Conservation (phyloP, 768 basidiomycete genomes). For the Multifurca ochricompacta region DNA sequence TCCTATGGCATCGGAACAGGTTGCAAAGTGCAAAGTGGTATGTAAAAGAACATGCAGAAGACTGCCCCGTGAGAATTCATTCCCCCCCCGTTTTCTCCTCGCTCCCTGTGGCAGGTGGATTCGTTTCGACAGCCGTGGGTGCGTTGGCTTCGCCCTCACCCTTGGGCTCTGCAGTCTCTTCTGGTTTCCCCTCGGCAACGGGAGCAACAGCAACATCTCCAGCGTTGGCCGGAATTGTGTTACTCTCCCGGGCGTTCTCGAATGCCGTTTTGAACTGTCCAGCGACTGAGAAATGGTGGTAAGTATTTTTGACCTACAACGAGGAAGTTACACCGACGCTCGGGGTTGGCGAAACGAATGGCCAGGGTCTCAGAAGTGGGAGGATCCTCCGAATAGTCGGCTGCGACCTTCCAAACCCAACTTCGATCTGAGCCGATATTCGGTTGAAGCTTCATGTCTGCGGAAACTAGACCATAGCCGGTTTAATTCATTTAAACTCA, state of each 20-base stretch:
- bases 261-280: slow-evolving; percentile 83
- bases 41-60: slow-evolving; percentile 16
- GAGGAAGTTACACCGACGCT: slow-evolving; percentile 53
- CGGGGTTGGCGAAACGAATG: slow-evolving; percentile 94
- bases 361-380: slow-evolving; percentile 93
- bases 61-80: slow-evolving; percentile 8
- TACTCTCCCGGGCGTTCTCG: slow-evolving; percentile 72
- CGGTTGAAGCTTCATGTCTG: slow-evolving; percentile 91
- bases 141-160: slow-evolving; percentile 24
- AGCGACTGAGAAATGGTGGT: slow-evolving; percentile 47
- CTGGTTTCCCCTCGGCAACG: slow-evolving; percentile 29
- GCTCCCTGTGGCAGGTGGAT: slow-evolving; percentile 24
- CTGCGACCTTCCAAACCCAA: slow-evolving; percentile 98
- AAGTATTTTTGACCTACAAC: not conserved
- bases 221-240: slow-evolving; percentile 31
- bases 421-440: slow-evolving; percentile 98
- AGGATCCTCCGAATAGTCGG: slow-evolving; percentile 88
- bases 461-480: slow-evolving; percentile 48
- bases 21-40: slow-evolving; percentile 17
- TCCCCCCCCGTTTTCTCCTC: slow-evolving; percentile 33
- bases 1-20: slow-evolving; percentile 1
- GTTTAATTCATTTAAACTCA: not conserved
- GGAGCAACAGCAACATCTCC: slow-evolving; percentile 24
- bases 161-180: slow-evolving; percentile 24
- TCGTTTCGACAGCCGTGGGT: slow-evolving; percentile 22